These are phyloP conservation scores for Corylus heterophylla DNA, from an alignment of 306 rosid genomes.

Conservation along the genomic window DNA sequence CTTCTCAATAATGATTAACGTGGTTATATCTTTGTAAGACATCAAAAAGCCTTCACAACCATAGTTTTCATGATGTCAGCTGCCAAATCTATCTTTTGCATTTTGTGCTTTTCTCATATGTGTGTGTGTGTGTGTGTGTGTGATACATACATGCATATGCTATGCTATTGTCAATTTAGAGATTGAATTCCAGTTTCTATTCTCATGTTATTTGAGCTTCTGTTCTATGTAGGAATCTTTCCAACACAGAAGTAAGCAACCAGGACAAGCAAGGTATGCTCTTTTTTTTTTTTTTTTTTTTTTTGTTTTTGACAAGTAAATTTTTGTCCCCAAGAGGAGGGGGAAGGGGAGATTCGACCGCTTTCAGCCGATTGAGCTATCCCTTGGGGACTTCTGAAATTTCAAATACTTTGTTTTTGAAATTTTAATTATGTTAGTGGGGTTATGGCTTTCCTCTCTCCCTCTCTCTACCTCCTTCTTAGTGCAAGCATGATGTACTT, in stretches of 20 bases:
- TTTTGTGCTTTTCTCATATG: background rate
- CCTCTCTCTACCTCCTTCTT: slow-evolving; percentile 1
- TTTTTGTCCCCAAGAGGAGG: too few species aligned
- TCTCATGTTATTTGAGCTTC: slow-evolving; percentile 18
- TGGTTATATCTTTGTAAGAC: background rate
- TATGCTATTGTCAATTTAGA: slow-evolving; percentile 10
- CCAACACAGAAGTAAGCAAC: slow-evolving; percentile 27
- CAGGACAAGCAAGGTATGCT: slow-evolving; percentile 55
- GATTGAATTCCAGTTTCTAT: background rate
- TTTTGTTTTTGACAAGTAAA: too few species aligned
- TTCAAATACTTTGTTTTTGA: background rate
- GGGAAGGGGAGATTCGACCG: too few species aligned
- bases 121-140: too few species aligned
- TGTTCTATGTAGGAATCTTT: slow-evolving; percentile 45
- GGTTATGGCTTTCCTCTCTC: background rate
- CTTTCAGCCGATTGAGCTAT: too few species aligned
- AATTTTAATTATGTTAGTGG: background rate
- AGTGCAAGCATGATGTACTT: background rate
- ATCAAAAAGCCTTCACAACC: background rate
- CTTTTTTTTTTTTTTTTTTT: too few species aligned
- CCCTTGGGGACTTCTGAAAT: background rate
- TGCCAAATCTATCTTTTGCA: background rate
- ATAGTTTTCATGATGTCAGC: background rate
- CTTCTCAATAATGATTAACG: background rate
- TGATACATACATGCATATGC: background rate